A percentile compares a stretch with the other conserved stretches of the same genome.
These are phyloP conservation scores for Nepenthes alata DNA, from an alignment of 179 eudicot genomes.

Conservation along the genomic window DNA sequence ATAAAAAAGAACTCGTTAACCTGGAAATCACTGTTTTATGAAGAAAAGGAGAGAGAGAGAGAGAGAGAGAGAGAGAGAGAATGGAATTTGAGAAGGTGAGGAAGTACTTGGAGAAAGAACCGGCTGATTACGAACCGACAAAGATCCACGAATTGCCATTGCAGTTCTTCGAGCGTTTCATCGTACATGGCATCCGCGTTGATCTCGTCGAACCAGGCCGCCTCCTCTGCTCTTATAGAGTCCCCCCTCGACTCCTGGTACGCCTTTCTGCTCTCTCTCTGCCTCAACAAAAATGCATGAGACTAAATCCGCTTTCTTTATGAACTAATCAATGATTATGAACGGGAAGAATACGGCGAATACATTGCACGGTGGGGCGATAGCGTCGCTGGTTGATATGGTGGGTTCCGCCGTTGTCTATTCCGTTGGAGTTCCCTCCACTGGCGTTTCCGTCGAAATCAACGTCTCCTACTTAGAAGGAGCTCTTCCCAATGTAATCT, in stretches of 20 bases:
- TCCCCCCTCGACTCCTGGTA: constrained; percentile 75
- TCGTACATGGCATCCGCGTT: constrained; percentile 41
- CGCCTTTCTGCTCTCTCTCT: constrained; percentile 1
- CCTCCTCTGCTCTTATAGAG: constrained; percentile 58
- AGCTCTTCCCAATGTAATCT: constrained; percentile 40
- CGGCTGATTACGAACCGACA: constrained; percentile 21
- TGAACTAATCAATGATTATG: not conserved
- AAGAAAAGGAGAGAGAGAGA: not conserved
- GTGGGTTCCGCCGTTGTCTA: constrained; percentile 59
- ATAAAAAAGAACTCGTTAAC: not conserved
- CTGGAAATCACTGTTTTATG: not conserved
- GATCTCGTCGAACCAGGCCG: constrained; percentile 56
- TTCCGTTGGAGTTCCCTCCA: constrained; percentile 30
- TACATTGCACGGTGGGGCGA: constrained; percentile 67
- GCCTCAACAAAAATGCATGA: not conserved
- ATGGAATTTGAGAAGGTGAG: constrained; percentile 59
- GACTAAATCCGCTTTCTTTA: not conserved
- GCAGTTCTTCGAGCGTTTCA: constrained; percentile 54
- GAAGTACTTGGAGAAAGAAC: constrained; percentile 44
- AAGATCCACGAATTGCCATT: constrained; percentile 42
- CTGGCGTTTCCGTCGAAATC: constrained; percentile 79
- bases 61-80: constrained; percentile 1
- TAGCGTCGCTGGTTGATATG: constrained; percentile 57
- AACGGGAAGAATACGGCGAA: constrained; percentile 44
- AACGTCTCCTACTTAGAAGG: constrained; percentile 79